A percentile compares a stretch with the other conserved stretches of the same genome.
phyloP scores from a whole-genome alignment of 306 rosid species.

The Corylus avellana region DNA sequence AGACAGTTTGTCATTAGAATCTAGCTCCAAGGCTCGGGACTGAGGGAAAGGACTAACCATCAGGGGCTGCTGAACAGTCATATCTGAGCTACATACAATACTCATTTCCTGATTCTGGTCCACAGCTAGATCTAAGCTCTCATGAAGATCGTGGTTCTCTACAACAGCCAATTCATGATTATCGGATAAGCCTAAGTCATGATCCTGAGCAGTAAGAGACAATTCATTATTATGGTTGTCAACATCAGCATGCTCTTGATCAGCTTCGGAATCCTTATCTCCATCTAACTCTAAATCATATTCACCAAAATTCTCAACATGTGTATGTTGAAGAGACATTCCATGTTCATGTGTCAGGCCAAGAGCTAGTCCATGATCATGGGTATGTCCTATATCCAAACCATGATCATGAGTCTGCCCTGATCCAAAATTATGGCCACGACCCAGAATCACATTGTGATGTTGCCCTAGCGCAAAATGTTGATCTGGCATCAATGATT shows the following conservation, averaged over 20 bases:
- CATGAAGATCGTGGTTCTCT: slow-evolving; percentile 42
- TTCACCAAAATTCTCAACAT: slow-evolving; percentile 32
- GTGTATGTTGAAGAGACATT: slow-evolving; percentile 29
- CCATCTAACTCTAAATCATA: slow-evolving; percentile 31
- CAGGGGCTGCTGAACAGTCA: slow-evolving; percentile 30
- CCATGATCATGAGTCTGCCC: slow-evolving; percentile 19
- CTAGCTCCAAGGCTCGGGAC: slow-evolving; percentile 26
- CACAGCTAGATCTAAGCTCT: slow-evolving; percentile 37
- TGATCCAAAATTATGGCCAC: slow-evolving; percentile 20
- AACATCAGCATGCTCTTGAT: slow-evolving; percentile 28
- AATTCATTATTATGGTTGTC: slow-evolving; percentile 25
- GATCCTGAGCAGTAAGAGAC: slow-evolving; percentile 26
- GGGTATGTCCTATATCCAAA: slow-evolving; percentile 22
- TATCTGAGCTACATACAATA: slow-evolving; percentile 31
- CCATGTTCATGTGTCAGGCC: slow-evolving; percentile 27
- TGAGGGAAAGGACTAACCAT: slow-evolving; percentile 35
- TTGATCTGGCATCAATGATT: slow-evolving; percentile 10
- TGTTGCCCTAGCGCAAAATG: slow-evolving; percentile 23
- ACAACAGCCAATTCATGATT: slow-evolving; percentile 40
- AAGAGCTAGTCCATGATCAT: slow-evolving; percentile 26
- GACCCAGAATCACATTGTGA: slow-evolving; percentile 12
- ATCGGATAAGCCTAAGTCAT: slow-evolving; percentile 39
- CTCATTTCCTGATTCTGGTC: slow-evolving; percentile 45
- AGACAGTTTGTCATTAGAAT: slow-evolving; percentile 29
- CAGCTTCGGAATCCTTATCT: slow-evolving; percentile 25